Percentiles rank a stretch among this genome's conserved stretches.
These are phyloP conservation scores for Sicyos edulis DNA, from an alignment of 306 rosid species.

Conservation along the genomic window DNA sequence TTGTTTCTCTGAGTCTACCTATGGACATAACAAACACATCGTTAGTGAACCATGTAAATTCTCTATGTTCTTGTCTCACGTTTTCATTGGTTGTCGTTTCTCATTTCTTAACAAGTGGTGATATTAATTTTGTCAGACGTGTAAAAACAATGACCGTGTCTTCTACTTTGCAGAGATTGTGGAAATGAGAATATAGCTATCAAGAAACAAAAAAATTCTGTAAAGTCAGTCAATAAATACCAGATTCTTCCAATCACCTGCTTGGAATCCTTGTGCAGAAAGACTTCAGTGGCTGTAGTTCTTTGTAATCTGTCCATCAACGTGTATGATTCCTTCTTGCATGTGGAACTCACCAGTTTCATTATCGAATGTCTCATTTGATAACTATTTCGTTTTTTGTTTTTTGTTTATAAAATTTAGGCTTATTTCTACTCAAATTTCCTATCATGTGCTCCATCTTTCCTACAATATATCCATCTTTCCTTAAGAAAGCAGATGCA, in stretches of 20 bases:
- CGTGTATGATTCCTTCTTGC: conserved; percentile 55
- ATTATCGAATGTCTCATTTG: no score
- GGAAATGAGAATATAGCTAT: conserved; percentile 32
- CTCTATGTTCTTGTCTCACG: no score
- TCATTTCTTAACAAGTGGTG: neutral
- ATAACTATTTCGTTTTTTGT: no score
- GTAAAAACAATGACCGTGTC: conserved; percentile 35
- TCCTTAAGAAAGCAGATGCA: no score
- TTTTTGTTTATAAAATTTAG: no score
- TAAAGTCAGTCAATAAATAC: conserved; percentile 43
- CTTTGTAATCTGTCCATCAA: conserved; percentile 51
- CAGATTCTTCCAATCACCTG: conserved; percentile 48
- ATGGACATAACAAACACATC: no score
- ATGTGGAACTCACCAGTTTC: conserved; percentile 22
- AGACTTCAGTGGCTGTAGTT: conserved; percentile 42
- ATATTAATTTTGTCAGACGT: conserved; percentile 29
- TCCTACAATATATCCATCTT: no score
- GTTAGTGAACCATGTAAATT: no score
- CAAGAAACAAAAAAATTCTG: conserved; percentile 25
- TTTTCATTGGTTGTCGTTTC: no score
- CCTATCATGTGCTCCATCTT: no score
- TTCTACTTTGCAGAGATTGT: conserved; percentile 30
- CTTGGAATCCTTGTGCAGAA: conserved; percentile 48
- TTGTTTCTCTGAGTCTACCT: no score
- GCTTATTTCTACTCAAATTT: no score